Base-by-base conservation (phyloP, 2,329 filamentous ascomycete genomes). In the Tothia fuscella region DNA sequence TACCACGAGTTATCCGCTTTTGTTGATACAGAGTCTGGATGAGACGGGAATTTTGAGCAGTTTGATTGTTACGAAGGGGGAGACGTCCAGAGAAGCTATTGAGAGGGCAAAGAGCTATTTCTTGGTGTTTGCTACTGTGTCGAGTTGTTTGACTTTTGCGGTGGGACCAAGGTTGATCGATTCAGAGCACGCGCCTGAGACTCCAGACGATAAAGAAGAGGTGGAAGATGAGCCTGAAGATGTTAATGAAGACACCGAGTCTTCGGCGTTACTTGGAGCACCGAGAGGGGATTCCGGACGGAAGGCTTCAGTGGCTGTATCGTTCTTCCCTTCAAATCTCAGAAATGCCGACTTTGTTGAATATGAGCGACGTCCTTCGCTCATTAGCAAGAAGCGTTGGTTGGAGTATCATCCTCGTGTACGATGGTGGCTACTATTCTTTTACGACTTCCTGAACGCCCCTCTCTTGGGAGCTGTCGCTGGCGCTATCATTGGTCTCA, bases 381-480 rank as follows among this genome's bases (percentile, higher is more conserved):
- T 54, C 37, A 50, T 58, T n/a, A 44, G 49, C 21, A 46, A 39
- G 13, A 41, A 47, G 1, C 47, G 49, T 3, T 56, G 54, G 55
- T 38, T 42, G 6, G 43, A 52, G 14, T 55, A 66, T 3, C 58
- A 61, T 2, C 47, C 52, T 0, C 62, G 58, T 49, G 46, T 56
- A 4, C 67, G 64, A 24, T 54, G 57, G 10, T 49, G 58, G 3
- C 52, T 71, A 5, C 55, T 61, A 2, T 60, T 66, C 25, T 50
- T 65, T 7, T 67, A 58, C 36, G 59, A 63, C 29, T 78, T 81
- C 50, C 60, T 76, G 44, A 81, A 81, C 49, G 69, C 75, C 0
- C 74, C 77, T 0, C 56, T 82, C 2, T 53, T 80, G 3, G 78
- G 78, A 3, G 75, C 77, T 0, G 50, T 74, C 2, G 53, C 74